Evolutionary conservation across 1,284 basidiomycete species (phyloP).

Genomic region (Leccinum griseonigrum): DNA sequence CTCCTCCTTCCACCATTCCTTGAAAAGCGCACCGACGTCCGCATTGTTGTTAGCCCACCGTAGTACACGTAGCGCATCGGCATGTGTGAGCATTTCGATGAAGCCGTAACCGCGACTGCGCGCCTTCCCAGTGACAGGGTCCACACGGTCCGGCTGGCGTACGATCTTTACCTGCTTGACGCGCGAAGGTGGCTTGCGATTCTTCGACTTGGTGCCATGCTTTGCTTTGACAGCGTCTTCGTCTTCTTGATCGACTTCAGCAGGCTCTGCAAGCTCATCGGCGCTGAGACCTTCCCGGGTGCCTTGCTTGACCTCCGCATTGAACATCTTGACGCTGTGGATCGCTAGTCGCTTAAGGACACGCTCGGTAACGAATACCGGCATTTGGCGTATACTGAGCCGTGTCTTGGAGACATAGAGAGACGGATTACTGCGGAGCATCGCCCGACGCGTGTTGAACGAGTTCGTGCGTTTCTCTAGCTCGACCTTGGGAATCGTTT

Average conservation of each 20-base stretch:
- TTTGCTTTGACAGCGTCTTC: constrained; percentile 31
- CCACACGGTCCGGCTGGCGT: constrained; percentile 82
- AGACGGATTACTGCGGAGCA: constrained; percentile 88
- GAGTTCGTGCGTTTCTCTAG: constrained; percentile 81
- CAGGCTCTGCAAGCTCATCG: constrained; percentile 65
- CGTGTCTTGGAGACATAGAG: constrained; percentile 94
- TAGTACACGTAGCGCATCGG: constrained; percentile 87
- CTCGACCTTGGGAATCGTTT: constrained; percentile 65
- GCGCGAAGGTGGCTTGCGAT: constrained; percentile 46
- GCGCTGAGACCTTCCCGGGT: constrained; percentile 59
- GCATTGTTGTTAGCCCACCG: constrained; percentile 94
- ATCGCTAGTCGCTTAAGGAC: constrained; percentile 86
- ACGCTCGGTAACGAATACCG: constrained; percentile 86
- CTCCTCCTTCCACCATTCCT: constrained; percentile 84
- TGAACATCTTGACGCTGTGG: constrained; percentile 79
- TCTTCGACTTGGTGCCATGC: constrained; percentile 32
- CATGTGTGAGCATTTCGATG: constrained; percentile 85
- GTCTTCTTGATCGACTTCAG: constrained; percentile 20
- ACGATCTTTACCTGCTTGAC: constrained; percentile 92
- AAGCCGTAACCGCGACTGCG: constrained; percentile 95
- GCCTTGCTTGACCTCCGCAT: constrained; percentile 73
- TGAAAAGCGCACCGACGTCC: constrained; percentile 61
- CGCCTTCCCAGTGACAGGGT: constrained; percentile 83
- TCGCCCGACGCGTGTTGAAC: constrained; percentile 76
- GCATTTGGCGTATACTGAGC: constrained; percentile 90